Conservation (phyloP, 2,329 filamentous ascomycete genomes). For the Pestalotiopsis sp. region DNA sequence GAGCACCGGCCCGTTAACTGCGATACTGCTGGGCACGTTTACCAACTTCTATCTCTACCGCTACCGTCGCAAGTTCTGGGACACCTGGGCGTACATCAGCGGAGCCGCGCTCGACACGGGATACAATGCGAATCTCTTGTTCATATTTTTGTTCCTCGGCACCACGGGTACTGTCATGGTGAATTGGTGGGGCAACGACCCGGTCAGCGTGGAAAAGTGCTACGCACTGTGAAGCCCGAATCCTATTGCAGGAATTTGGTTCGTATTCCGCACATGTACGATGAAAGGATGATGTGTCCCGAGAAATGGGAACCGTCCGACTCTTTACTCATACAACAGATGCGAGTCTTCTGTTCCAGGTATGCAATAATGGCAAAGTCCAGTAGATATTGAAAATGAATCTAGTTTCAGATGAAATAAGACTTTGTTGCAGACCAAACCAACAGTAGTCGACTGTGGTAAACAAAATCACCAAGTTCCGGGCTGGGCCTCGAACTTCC, state of each 20-base stretch:
- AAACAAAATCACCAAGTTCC: too few relatives aligned
- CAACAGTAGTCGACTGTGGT: too few relatives aligned
- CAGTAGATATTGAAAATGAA: too few relatives aligned
- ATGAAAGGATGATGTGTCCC: too few relatives aligned
- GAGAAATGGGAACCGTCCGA: too few relatives aligned
- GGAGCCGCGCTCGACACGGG: slow-evolving; percentile 65
- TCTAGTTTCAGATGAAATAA: too few relatives aligned
- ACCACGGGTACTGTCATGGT: slow-evolving; percentile 61
- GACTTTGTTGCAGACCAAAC: too few relatives aligned
- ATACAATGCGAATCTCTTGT: slow-evolving; percentile 63
- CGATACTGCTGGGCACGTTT: slow-evolving; percentile 61
- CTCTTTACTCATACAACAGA: too few relatives aligned
- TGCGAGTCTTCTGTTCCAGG: too few relatives aligned
- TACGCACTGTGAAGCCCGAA: slow-evolving; percentile 45
- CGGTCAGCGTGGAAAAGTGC: slow-evolving; percentile 57
- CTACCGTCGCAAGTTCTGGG: slow-evolving; percentile 59
- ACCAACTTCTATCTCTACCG: slow-evolving; percentile 63
- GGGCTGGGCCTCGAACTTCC: not conserved
- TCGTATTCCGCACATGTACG: too few relatives aligned
- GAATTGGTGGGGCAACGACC: slow-evolving; percentile 67
- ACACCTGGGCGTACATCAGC: slow-evolving; percentile 62
- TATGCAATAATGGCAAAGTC: too few relatives aligned
- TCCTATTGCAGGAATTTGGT: too few relatives aligned
- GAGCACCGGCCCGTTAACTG: slow-evolving; percentile 59
- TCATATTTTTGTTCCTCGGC: slow-evolving; percentile 63